These are phyloP conservation scores for Mucor saturninus DNA, from an alignment of 371 early-diverging fungal genomes.

Conservation along the genomic window DNA sequence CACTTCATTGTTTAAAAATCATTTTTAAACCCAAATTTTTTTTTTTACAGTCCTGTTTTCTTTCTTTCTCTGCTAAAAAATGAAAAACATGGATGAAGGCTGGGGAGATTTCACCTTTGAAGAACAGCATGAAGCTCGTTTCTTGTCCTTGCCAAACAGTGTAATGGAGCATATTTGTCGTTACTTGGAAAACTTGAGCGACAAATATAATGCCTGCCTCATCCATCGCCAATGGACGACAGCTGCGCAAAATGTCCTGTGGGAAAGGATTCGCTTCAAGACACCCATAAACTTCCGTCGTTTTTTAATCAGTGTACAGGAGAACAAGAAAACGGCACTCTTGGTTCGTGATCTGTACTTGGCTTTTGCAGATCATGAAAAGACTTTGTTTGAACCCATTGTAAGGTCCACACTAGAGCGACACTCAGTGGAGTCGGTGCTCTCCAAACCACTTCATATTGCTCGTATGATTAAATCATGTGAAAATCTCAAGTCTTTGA, in stretches of 20 bases:
- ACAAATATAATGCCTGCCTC: conserved; percentile 34
- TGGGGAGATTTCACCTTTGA: conserved; percentile 28
- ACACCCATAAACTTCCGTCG: conserved; percentile 24
- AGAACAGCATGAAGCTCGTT: neutral
- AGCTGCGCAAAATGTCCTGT: conserved; percentile 40
- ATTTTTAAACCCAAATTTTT: neutral
- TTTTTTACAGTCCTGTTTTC: neutral
- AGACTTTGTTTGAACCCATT: conserved; percentile 28
- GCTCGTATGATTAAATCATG: conserved; percentile 28
- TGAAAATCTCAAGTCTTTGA: conserved; percentile 35
- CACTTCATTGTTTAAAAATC: no score
- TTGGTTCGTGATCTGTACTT: conserved; percentile 34
- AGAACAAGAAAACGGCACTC: conserved; percentile 29
- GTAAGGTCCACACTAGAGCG: conserved; percentile 22
- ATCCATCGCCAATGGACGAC: conserved; percentile 36
- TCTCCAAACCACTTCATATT: conserved; percentile 28
- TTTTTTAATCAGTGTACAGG: conserved; percentile 19
- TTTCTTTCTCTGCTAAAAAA: neutral
- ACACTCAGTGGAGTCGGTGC: conserved; percentile 5
- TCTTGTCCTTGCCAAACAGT: conserved; percentile 21
- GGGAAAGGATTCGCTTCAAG: conserved; percentile 38
- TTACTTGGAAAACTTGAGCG: conserved; percentile 29
- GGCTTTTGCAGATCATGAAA: conserved; percentile 21
- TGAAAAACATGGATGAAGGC: neutral
- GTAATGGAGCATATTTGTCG: conserved; percentile 44